Conservation (phyloP, 1,284 basidiomycete genomes). For the Puccinia sorghi region DNA sequence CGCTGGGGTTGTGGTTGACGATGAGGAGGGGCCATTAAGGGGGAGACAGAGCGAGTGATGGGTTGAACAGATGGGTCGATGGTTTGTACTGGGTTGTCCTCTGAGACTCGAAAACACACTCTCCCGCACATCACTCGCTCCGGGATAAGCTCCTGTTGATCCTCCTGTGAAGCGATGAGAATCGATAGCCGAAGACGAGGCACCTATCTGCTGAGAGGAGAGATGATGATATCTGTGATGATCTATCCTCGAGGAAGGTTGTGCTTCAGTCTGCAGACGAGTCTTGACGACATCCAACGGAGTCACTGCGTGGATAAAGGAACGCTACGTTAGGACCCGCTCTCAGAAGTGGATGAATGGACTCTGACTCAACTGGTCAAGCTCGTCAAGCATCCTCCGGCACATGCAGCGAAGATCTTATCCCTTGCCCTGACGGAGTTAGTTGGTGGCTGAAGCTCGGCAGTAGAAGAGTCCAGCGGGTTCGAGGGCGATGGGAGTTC, state of each 20-base stretch:
- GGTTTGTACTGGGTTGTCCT: conserved; percentile 54
- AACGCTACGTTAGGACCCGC: background rate
- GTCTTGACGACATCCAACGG: conserved; percentile 94
- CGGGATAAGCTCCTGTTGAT: conserved; percentile 45
- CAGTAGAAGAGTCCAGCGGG: too few species aligned
- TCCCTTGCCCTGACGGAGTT: conserved; percentile 47
- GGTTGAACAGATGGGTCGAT: conserved; percentile 54
- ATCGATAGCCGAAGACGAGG: too few species aligned
- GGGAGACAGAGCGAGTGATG: conserved; percentile 51
- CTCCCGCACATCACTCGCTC: background rate
- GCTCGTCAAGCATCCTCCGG: conserved; percentile 77
- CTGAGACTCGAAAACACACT: background rate
- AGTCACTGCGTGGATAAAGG: conserved; percentile 70
- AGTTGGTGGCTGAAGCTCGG: background rate
- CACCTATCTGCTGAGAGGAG: conserved; percentile 30
- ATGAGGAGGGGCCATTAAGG: conserved; percentile 48
- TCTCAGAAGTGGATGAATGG: background rate
- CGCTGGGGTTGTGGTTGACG: conserved; percentile 12
- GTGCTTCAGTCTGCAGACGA: conserved; percentile 74
- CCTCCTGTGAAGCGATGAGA: too few species aligned
- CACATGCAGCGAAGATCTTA: conserved; percentile 76
- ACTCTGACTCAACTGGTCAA: conserved; percentile 78
- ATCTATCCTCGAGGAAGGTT: conserved; percentile 58
- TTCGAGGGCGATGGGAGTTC: too few species aligned
- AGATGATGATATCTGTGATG: conserved; percentile 54